These are phyloP conservation scores for Ceratobasidium sp. DNA, from an alignment of 1,284 basidiomycete genomes.

Conservation along the genomic window DNA sequence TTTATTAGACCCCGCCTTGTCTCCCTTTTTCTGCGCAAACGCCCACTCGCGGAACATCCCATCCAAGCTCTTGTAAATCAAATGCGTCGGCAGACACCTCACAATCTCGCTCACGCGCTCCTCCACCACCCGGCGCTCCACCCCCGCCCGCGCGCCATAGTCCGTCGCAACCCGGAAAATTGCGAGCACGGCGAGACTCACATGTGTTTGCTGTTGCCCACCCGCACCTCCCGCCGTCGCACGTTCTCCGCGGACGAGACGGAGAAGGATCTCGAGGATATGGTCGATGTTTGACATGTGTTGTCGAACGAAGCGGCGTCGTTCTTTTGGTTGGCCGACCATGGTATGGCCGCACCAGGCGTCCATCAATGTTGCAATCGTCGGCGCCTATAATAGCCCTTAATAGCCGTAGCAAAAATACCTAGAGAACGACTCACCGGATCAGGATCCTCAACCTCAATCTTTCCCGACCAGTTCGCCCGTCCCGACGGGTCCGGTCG, in stretches of 20 bases:
- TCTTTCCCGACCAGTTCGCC: slow-evolving; percentile 89
- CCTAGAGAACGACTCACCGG: slow-evolving; percentile 68
- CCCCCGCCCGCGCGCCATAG: slow-evolving; percentile 75
- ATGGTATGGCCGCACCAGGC: slow-evolving; percentile 86
- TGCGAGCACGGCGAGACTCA: slow-evolving; percentile 89
- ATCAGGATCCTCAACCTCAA: slow-evolving; percentile 92
- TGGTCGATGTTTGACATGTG: slow-evolving; percentile 88
- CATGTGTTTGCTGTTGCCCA: slow-evolving; percentile 82
- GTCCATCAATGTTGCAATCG: slow-evolving; percentile 87
- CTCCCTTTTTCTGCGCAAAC: slow-evolving; percentile 39
- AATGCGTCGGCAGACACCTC: slow-evolving; percentile 81
- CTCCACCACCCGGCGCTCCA: slow-evolving; percentile 75
- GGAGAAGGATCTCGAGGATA: slow-evolving; percentile 87
- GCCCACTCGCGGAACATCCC: slow-evolving; percentile 91
- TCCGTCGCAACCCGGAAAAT: slow-evolving; percentile 86
- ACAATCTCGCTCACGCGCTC: slow-evolving; percentile 89
- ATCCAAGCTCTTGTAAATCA: slow-evolving; percentile 89
- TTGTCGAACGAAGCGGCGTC: slow-evolving; percentile 86
- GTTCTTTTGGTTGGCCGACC: slow-evolving; percentile 76
- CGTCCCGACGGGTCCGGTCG: slow-evolving; percentile 48
- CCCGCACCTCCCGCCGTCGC: slow-evolving; percentile 66
- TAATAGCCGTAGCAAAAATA: slow-evolving; percentile 28
- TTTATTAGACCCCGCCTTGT: slow-evolving; percentile 31
- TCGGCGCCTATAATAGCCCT: slow-evolving; percentile 74
- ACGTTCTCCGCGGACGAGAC: slow-evolving; percentile 87